A percentile compares a stretch with the other conserved stretches of the same genome.
phyloP scores from a whole-genome alignment of 345 rosid genomes.

The Pseudoturritis turrita region DNA sequence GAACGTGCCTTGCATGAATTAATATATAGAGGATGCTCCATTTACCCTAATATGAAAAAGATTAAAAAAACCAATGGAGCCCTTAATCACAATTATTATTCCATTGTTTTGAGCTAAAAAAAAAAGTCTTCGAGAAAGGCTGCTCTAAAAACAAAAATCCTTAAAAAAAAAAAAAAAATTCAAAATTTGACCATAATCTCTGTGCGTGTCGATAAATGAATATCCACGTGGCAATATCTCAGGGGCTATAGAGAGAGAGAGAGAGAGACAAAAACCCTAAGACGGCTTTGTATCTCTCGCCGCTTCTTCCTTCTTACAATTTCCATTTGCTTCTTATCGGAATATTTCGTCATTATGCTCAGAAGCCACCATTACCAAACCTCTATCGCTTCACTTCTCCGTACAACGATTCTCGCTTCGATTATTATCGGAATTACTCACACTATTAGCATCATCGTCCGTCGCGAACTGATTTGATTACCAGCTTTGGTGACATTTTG shows the following conservation, averaged over 20 bases:
- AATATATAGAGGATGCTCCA: background rate
- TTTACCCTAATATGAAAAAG: background rate
- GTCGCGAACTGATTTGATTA: background rate
- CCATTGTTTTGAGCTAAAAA: background rate
- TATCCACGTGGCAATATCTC: conserved; percentile 24
- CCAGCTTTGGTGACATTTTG: background rate
- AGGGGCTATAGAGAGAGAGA: background rate
- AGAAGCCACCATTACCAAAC: background rate
- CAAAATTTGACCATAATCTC: background rate
- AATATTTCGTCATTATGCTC: conserved; percentile 18
- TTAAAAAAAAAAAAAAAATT: background rate
- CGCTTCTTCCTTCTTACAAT: conserved; percentile 7
- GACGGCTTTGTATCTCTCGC: conserved; percentile 3
- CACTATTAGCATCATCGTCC: background rate
- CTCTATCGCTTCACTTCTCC: conserved; percentile 1
- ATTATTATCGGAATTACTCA: background rate
- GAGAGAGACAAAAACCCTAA: conserved; percentile 18
- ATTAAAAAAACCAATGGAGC: background rate
- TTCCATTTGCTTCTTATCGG: conserved; percentile 5
- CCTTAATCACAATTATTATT: background rate
- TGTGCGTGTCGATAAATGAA: background rate
- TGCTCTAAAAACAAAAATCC: background rate
- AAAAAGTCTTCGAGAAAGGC: background rate
- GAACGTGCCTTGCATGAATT: conserved; percentile 20
- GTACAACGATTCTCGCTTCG: background rate